phyloP scores from a whole-genome alignment of 176 grass and related monocot genomes.

The Aegilops sharonensis region DNA sequence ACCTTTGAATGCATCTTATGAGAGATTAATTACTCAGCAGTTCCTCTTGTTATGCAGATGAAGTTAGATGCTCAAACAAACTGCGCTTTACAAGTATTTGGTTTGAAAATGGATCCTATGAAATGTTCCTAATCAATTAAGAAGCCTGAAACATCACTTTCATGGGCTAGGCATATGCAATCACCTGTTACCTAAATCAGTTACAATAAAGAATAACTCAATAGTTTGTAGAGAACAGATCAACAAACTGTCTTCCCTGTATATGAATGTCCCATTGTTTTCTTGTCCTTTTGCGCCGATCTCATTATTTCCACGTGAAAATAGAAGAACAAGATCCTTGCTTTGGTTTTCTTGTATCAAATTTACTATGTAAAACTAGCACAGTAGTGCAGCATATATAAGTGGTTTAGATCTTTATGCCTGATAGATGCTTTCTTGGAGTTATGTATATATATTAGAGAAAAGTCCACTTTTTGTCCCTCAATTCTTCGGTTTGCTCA shows the following conservation, averaged over 20 bases:
- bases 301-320: background rate
- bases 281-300: background rate
- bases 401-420: background rate
- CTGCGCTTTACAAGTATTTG: background rate
- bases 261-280: background rate
- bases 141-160: constrained; percentile 10
- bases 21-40: constrained; percentile 17
- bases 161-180: background rate
- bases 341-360: background rate
- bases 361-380: background rate
- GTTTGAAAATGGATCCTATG: background rate
- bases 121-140: background rate
- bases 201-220: background rate
- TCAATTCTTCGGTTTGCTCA: too few relatives aligned
- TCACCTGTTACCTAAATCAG: background rate
- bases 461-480: too few relatives aligned
- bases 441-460: background rate
- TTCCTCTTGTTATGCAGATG: constrained; percentile 27
- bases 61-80: constrained; percentile 27
- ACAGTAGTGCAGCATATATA: background rate
- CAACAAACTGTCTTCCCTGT: background rate
- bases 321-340: background rate
- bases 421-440: background rate
- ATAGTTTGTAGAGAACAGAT: constrained; percentile 29
- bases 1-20: constrained; percentile 20